Evolutionary conservation across 768 basidiomycete species (phyloP), one percentile per base, ranked within the genome.

Genomic region (Xerocomus spinulosus): DNA sequence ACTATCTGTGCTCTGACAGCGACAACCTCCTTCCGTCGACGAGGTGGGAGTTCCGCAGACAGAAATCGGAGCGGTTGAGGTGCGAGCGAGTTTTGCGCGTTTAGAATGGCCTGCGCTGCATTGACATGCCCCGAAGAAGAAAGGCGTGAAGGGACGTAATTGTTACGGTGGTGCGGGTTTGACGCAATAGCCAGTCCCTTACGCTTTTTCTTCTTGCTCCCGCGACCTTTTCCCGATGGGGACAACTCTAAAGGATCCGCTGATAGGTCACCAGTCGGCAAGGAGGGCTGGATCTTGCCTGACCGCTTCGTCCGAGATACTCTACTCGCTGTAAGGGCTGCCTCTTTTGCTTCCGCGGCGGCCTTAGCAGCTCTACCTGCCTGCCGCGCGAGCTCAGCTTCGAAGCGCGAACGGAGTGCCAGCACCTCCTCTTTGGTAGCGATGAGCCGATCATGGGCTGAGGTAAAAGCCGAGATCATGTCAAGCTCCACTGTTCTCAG

Each of bases 101-200:
- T 73, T 49, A 68, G 66, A 35, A 62, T 67, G 41, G 68, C 60
- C 51, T 74, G 72, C n/a, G 68, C 64, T 23, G 67, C 49, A 60
- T 64, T 70, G 38, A 63, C 58, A 41, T 67, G 67, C 28, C 68
- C 73, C 10, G 77, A 70, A 57, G 74, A 65, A 4, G 90, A 84
- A 44, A 91, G 70, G 14, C 90, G 77, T 36, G 91, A 92, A 14
- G 92, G 90, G 36, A 93, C 81, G 70, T 93, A 98, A 72, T 97
- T 97, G 61, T 87, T 78, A 49, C 94, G 76, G 70, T 96, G 94
- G 69, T 98, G 95, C 3, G 92, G 93, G 62, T 98, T 96, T 44
- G 89, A 87, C 37, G 91, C 92, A 64, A 96, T 95, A 37, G 92
- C 92, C 26, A 92, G 74, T 5, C 86, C 86, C 41, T 86, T 85